Evolutionary conservation across 371 early-diverging fungal species (phyloP).

Genomic region (Nosema bombycis): DNA sequence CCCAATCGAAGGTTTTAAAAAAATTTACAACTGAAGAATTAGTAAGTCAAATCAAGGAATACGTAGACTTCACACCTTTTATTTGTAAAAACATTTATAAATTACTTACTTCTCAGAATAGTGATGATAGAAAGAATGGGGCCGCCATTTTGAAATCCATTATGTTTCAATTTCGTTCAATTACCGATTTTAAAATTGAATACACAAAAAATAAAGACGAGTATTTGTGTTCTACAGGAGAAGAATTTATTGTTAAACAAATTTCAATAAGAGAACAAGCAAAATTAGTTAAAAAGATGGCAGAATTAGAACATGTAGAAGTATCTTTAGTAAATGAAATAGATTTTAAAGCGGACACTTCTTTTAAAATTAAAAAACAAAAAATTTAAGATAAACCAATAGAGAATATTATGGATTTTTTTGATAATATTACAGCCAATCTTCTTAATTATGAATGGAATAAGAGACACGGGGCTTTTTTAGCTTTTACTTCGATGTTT

Average conservation of each 20-base stretch:
- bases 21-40: conserved; percentile 54
- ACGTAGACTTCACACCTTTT: conserved; percentile 41
- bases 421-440: conserved; percentile 44
- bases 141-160: conserved; percentile 38
- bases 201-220: conserved; percentile 4
- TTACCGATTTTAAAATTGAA: conserved; percentile 32
- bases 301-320: conserved; percentile 42
- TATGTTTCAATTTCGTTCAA: conserved; percentile 37
- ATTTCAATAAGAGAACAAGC: conserved; percentile 22
- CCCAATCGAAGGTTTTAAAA: conserved; percentile 50
- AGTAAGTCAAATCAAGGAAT: conserved; percentile 41
- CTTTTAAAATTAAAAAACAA: conserved; percentile 29
- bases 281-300: conserved; percentile 34
- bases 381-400: conserved; percentile 52
- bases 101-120: conserved; percentile 30
- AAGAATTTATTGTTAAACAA: conserved; percentile 25
- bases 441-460: conserved; percentile 58
- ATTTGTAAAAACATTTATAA: conserved; percentile 45
- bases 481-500: conserved; percentile 48
- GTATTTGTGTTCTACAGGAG: conserved; percentile 43
- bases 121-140: conserved; percentile 44
- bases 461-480: conserved; percentile 61
- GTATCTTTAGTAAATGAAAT: conserved; percentile 32
- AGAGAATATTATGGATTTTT: conserved; percentile 53
- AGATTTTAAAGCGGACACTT: conserved; percentile 20